Evolutionary conservation across 176 grass and related monocot genomes (phyloP), one percentile per base, ranked within the genome.

Genomic region (Zea luxurians): DNA sequence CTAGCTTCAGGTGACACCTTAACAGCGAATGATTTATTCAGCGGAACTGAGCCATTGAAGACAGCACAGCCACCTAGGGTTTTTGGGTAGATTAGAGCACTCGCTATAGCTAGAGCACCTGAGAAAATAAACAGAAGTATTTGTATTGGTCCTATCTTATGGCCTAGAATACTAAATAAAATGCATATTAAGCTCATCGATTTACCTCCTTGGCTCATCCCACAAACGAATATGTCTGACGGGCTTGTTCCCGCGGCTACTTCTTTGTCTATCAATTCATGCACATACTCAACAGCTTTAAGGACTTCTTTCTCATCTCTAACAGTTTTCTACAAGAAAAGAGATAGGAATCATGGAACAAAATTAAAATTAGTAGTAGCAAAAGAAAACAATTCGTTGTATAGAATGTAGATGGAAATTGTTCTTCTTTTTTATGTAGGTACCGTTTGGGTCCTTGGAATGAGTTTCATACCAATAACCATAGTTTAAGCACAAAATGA

Each of bases 31-130:
- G 82, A 83, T 66, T 79, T 88, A 67, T 48, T 83, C 4, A 87
- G 80, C 3, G 88, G 85, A 78, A 88, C 67, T n/a, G 82, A 93
- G 48, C 91, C 91, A 78, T 88, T 93, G 67, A 88, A 93, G 27
- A 90, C 71, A 59, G 7, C 84, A 83, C 88, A 89, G 0, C 88
- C 88, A 65, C 88, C 91, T 62, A 93, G 38, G 48, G 85, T 75
- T 78, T 77, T 81, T 45, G 91, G 91, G 45, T 93, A 90, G 42
- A 90, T 88, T 4, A 93, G 74, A 61, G 83, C 85, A 54, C 85
- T 90, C 70, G 91, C 88, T 53, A 88, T 83, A 47, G 91, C 86
- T 42, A 88, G 80, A 55, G 85, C 88, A 1, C 88, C 88, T 90
- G 55, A 0, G 0, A 18, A 75, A 34, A 55, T 1, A 3, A 13